Percentiles rank a stretch among this genome's conserved stretches.
phyloP scores from a whole-genome alignment of 345 rosid species.

The Eucalyptus cloeziana region DNA sequence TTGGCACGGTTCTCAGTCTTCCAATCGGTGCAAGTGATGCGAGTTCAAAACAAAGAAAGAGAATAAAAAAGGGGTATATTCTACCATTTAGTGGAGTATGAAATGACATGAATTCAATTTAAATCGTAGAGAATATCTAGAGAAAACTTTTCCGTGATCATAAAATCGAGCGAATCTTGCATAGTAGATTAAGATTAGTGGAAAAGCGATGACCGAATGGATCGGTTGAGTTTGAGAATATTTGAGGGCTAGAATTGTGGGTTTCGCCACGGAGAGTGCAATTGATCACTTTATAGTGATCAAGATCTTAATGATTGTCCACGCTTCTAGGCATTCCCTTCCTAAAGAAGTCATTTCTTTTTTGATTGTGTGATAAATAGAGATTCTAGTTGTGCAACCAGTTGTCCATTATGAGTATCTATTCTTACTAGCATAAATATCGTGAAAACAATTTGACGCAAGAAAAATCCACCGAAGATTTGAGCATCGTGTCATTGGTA shows the following conservation, averaged over 20 bases:
- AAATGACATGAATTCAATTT: not conserved
- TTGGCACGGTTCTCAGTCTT: not conserved
- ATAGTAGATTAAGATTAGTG: not conserved
- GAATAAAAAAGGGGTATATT: not conserved
- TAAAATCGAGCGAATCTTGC: not conserved
- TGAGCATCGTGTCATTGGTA: accelerated
- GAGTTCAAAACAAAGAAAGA: not conserved
- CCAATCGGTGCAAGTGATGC: not conserved
- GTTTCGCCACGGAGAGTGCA: too few species aligned
- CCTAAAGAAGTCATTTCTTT: not conserved
- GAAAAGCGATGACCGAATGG: not conserved
- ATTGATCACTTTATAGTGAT: not conserved
- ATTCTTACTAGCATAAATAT: not conserved
- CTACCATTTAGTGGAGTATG: not conserved
- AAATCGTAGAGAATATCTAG: not conserved
- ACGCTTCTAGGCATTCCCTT: accelerated
- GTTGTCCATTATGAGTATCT: not conserved
- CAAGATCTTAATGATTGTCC: accelerated
- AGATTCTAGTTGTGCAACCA: too few species aligned
- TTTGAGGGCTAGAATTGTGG: not conserved
- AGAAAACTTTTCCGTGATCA: not conserved
- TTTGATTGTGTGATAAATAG: not conserved
- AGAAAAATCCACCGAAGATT: not conserved
- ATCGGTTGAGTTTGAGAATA: not conserved
- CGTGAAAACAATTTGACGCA: not conserved